These are phyloP conservation scores for Tephrocybe rancida DNA, from an alignment of 768 basidiomycete genomes.

Conservation along the genomic window DNA sequence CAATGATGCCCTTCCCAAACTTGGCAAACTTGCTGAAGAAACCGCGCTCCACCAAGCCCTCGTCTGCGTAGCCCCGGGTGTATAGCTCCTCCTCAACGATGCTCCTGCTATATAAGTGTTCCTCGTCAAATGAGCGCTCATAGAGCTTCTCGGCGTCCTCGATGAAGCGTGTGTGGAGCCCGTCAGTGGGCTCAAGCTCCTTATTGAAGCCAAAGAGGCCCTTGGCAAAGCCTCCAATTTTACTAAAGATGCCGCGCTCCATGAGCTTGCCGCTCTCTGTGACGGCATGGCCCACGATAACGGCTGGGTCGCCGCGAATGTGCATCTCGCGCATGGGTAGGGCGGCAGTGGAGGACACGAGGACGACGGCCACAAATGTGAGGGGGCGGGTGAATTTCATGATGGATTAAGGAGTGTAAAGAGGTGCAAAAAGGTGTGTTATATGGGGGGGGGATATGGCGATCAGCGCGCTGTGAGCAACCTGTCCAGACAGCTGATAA, in stretches of 20 bases:
- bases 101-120: background rate
- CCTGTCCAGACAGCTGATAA: conserved; percentile 19
- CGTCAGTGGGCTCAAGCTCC: background rate
- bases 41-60: background rate
- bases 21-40: background rate
- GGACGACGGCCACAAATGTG: conserved; percentile 1
- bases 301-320: background rate
- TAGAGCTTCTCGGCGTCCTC: conserved; percentile 2
- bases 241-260: conserved; percentile 4
- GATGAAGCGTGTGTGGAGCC: conserved; percentile 1
- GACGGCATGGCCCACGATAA: background rate
- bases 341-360: conserved; percentile 4
- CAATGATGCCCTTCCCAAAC: background rate
- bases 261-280: background rate
- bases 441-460: conserved; percentile 7
- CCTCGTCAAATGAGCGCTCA: conserved; percentile 2
- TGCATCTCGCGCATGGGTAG: conserved; percentile 8
- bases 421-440: background rate
- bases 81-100: background rate
- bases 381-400: conserved; percentile 12
- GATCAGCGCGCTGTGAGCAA: conserved; percentile 18
- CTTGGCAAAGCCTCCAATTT: background rate
- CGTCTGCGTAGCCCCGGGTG: background rate
- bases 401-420: background rate
- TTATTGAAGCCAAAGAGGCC: background rate